A percentile compares a stretch with the other conserved stretches of the same genome.
Evolutionary conservation across 495 filamentous ascomycete genomes (phyloP).

Genomic region (Penicillium canariense): DNA sequence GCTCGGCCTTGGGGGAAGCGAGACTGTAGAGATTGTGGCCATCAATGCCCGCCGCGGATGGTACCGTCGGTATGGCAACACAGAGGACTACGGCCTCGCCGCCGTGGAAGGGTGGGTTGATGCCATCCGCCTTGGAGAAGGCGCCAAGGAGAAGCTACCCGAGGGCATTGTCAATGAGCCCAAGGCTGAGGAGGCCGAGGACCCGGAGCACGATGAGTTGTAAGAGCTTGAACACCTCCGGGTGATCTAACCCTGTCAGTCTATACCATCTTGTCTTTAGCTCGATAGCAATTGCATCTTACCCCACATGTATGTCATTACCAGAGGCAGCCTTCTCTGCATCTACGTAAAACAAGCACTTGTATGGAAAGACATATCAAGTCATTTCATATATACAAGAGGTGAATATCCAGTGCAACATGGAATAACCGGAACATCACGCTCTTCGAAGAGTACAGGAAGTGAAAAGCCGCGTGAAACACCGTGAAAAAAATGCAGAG

Average conservation of each 20-base stretch:
- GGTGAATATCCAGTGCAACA: slow-evolving; percentile 11
- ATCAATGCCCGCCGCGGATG: slow-evolving; percentile 81
- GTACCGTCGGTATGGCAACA: slow-evolving; percentile 71
- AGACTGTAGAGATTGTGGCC: slow-evolving; percentile 64
- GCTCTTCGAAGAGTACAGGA: slow-evolving; percentile 15
- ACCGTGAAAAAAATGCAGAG: slow-evolving; percentile 27
- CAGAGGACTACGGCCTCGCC: slow-evolving; percentile 51
- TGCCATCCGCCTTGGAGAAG: slow-evolving; percentile 80
- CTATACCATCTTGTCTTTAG: not conserved
- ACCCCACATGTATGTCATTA: not conserved
- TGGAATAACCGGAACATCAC: slow-evolving; percentile 4
- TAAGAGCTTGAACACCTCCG: slow-evolving; percentile 11
- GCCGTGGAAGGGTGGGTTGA: slow-evolving; percentile 85
- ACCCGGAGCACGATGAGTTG: slow-evolving; percentile 39
- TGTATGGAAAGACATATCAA: slow-evolving; percentile 4
- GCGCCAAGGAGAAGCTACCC: slow-evolving; percentile 75
- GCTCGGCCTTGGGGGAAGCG: slow-evolving; percentile 55
- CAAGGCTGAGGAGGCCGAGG: slow-evolving; percentile 38
- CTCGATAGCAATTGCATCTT: not conserved
- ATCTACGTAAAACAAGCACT: not conserved
- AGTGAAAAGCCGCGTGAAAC: slow-evolving; percentile 17
- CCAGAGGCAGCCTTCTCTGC: not conserved
- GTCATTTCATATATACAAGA: slow-evolving; percentile 22
- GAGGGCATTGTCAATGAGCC: slow-evolving; percentile 63
- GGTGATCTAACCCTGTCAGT: not conserved